Conservation (phyloP, 352 stramenopile species). For the Globisporangium nodosum region DNA sequence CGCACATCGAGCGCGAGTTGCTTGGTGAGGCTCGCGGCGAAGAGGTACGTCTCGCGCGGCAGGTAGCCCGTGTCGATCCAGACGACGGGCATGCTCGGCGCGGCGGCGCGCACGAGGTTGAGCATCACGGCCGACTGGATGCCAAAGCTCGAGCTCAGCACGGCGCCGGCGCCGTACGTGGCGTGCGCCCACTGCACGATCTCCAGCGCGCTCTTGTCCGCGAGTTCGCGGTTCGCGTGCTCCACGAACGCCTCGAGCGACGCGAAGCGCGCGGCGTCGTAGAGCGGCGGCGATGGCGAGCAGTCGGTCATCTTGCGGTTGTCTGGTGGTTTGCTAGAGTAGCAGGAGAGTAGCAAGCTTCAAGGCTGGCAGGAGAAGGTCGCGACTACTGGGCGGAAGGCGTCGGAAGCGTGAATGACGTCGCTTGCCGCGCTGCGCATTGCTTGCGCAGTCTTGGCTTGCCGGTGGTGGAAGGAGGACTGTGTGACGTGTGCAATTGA, state of each 20-base stretch:
- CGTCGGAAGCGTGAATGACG: neutral
- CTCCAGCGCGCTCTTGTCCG: conserved; percentile 42
- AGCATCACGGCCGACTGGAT: conserved; percentile 86
- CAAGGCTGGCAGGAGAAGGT: neutral
- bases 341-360: neutral
- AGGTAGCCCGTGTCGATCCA: conserved; percentile 87
- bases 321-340: neutral
- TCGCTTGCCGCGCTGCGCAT: neutral
- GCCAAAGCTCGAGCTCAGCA: conserved; percentile 83
- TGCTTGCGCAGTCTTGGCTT: neutral
- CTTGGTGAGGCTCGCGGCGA: conserved; percentile 57
- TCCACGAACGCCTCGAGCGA: conserved; percentile 65
- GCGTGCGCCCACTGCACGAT: conserved; percentile 67
- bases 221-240: conserved; percentile 55
- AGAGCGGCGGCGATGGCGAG: conserved; percentile 3
- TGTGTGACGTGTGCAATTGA: neutral
- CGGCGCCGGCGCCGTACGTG: conserved; percentile 59
- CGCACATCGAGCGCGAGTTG: conserved; percentile 62
- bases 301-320: neutral
- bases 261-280: conserved; percentile 35
- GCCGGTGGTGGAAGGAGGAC: neutral
- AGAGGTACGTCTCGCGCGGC: conserved; percentile 80
- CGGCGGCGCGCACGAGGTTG: conserved; percentile 54
- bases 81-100: conserved; percentile 56
- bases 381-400: conserved; percentile 1